Base-by-base conservation (phyloP, 2,329 filamentous ascomycete species). In the Dichotomopilus funicola region DNA sequence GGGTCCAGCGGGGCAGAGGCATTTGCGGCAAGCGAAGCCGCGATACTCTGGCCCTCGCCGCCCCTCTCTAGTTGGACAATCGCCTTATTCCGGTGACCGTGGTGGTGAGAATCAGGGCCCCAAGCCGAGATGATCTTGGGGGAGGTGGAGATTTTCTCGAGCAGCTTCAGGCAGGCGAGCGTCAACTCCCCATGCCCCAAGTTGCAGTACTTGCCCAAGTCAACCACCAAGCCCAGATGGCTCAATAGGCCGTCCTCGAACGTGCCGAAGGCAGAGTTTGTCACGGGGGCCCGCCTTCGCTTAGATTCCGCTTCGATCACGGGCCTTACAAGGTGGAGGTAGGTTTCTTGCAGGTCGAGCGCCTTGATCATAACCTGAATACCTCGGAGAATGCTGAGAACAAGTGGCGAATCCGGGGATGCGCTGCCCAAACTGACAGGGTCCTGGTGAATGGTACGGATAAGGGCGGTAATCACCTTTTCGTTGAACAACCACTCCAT, bases 401-500 rank as follows among this genome's bases (percentile, higher is more conserved):
- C 85, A 38, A 95, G 73, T 1, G 92, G 89, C 5, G 92, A 95
- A 62, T 91, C 86, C 1, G 86, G 82, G 4, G 84, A 75, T 9
- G 89, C 82, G 63, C 82, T 84, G 59, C 88, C 83, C 42, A 96
- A 80, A 56, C 88, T 85, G 6, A 79, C 76, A 12, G 86, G 74
- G 62, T 92, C 83, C 67, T 95, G 87, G 62, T 92, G 88, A 35
- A 94, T 82, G 9, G 87, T 82, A 55, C 82, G 79, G 70, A 96
- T 92, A 1, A 99, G 73, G 11, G 86, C 82, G 61, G 81, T 82
- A 64, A 95, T 83, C 27, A 96, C 89, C 61, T 87, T 89, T 65
- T 95, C 89, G 67, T 95, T 96, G 71, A 95, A 96, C 72, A 99
- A 82, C 91, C 94, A 97, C 67, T 99, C 94, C 88, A 97, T 96